Conservation (phyloP, 371 early-diverging fungal species). For the Rhizopus microsporus region DNA sequence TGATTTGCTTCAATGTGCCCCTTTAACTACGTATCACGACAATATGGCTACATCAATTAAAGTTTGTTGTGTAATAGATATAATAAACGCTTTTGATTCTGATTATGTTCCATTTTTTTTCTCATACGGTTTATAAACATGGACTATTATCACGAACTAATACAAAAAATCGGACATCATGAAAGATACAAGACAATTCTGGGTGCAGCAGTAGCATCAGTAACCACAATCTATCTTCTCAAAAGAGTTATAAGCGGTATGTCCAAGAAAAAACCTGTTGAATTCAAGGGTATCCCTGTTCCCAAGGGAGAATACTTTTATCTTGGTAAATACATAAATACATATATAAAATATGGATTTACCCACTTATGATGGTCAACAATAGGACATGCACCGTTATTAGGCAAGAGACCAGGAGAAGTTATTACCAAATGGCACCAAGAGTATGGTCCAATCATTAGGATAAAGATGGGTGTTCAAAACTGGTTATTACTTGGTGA, state of each 20-base stretch:
- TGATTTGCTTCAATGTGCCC: too few species aligned
- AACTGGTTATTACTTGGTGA: constrained; percentile 24
- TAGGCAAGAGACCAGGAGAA: constrained; percentile 14
- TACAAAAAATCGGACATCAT: neutral
- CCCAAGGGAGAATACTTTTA: neutral
- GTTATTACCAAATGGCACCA: constrained; percentile 25
- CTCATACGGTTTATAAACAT: neutral
- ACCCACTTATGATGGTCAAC: neutral
- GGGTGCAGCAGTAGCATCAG: neutral
- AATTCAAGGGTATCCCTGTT: neutral
- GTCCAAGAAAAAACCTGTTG: neutral
- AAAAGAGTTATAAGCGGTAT: neutral
- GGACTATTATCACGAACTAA: neutral
- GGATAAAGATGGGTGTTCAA: constrained; percentile 20
- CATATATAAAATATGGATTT: neutral
- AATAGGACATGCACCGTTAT: constrained; percentile 12
- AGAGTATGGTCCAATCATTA: constrained; percentile 20
- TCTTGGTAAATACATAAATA: neutral
- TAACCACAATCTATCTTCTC: neutral
- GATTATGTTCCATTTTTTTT: too few species aligned
- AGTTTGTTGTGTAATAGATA: too few species aligned
- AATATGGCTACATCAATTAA: too few species aligned
- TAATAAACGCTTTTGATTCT: too few species aligned
- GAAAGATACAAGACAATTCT: neutral
- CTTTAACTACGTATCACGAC: too few species aligned